Base-by-base conservation (phyloP, 176 grass and related monocot species). In the Zizania latifolia region DNA sequence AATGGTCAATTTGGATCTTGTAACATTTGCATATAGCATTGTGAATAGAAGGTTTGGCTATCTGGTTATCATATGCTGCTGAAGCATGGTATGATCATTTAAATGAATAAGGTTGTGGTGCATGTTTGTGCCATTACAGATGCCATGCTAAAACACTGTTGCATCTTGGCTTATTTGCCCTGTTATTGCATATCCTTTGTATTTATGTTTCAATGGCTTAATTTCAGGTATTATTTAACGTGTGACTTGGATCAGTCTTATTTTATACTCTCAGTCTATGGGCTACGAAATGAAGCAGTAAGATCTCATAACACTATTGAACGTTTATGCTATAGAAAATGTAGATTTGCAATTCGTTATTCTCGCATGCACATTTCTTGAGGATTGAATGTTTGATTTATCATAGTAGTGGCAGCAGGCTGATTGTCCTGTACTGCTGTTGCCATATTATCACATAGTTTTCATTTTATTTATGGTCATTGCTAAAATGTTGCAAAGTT, bases 231-330 rank as follows among this genome's bases (percentile, higher is more conserved):
- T 73, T 93, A 93, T 75, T 74, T 89, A 61, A 19, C 70, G 71
- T 93, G 87, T 32, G 90, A 89, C 78, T 32, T 78, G 74, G 84
- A 89, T 56, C 77, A 71, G 29, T 82, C 87, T 41, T 89, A 65
- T 87, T 89, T 89, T 63, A 74, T 87, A 84, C 67, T 93, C 23
- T 93, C 90, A 23, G 63, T 93, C 15, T 89, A 89, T 76, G 90
- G 90, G 46, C 73, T 93, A 67, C 81, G 58, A 26, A 68, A 35
- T 71, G 84, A 89, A 57, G 87, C 81, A 29, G 90, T 93, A 93
- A 93, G 90, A 82, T 83, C 71, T n/a, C 57, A 35, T 41, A 70
- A 41, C 31, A 53, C 22, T 45, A 7, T 8, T 48, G 61, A 11
- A 24, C 51, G 2, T 27, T 48, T 38, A 62, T 62, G 6, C 51